Evolutionary conservation across 2,329 filamentous ascomycete genomes (phyloP), one percentile per base, ranked within the genome.

Genomic region (Apiospora aurea): DNA sequence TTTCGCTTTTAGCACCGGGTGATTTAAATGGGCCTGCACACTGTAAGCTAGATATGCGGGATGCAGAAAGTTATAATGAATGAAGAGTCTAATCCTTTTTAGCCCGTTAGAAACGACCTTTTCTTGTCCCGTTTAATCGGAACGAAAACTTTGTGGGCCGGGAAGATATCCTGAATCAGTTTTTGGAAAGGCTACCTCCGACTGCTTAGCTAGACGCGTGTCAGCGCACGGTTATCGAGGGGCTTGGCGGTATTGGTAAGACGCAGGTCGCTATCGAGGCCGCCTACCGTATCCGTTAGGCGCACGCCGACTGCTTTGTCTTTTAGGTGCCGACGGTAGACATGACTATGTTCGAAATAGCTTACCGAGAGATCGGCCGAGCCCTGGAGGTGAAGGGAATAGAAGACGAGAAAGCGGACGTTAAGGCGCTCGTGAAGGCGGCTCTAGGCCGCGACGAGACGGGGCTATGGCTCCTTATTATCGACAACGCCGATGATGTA

Each of bases 341-440:
- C 46, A 26, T 16, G 14, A 16, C 29, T 14, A 66, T 29, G 13
- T 66, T 41, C 8, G 46, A 49, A 21, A 49, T 8, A 21, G 46
- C 46, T 1, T 49, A 49, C 46, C 46, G 18, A 49, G n/a, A 64
- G 26, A 64, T 64, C 16, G 57, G 26, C n/a, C 57, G 16, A 18
- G 57, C 57, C 7, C 57, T 64, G 10, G 29, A 1, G 34, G 34
- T 34, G 34, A 34, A 53, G 8, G 16, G 49, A 26, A 21, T 53
- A 21, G 49, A 11, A 21, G 16, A 53, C 7, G 49, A 53, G 8
- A 53, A 53, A 53, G 49, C 49, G 21, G 49, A 53, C 49, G 16
- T 53, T 8, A 53, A 53, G 16, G 26, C 21, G 49, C 49, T 84
- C 34, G 81, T 82, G 3, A 21, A 41, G 18, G 18, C 46, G n/a